Evolutionary conservation across 2,329 filamentous ascomycete species (phyloP).

Genomic region (Calonectria honghensis): DNA sequence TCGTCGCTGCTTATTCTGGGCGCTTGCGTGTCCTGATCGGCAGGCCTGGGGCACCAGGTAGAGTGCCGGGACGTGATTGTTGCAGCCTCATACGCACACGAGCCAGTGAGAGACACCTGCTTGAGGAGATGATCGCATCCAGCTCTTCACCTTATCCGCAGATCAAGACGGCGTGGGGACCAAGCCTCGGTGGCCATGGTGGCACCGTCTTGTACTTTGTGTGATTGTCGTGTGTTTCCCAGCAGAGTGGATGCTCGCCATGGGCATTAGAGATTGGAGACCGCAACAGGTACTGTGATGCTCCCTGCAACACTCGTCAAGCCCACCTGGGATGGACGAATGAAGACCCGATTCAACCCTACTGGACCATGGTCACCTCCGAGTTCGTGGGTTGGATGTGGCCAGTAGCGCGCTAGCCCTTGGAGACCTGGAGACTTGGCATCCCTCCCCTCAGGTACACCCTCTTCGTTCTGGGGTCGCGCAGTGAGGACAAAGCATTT

Average conservation of each 20-base stretch:
- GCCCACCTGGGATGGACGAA: conserved; percentile 44
- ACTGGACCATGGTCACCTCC: conserved; percentile 43
- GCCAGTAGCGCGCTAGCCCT: conserved; percentile 26
- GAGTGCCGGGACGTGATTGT: conserved; percentile 20
- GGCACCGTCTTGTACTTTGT: conserved; percentile 18
- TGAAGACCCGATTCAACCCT: conserved; percentile 43
- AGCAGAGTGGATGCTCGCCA: conserved; percentile 24
- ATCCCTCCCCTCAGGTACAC: conserved; percentile 6
- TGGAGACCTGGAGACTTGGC: neutral
- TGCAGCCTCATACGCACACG: conserved; percentile 3
- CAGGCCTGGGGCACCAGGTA: conserved; percentile 24
- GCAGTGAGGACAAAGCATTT: conserved; percentile 27
- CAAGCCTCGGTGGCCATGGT: neutral
- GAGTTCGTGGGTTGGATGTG: conserved; percentile 27
- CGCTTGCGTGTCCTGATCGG: conserved; percentile 54
- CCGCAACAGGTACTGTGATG: conserved; percentile 3
- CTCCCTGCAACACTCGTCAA: conserved; percentile 25
- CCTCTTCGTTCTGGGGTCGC: neutral
- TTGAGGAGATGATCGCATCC: conserved; percentile 13
- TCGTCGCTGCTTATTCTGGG: conserved; percentile 38
- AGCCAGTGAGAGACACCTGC: conserved; percentile 26
- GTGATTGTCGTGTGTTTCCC: conserved; percentile 31
- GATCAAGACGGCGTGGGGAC: conserved; percentile 13
- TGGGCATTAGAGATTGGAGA: conserved; percentile 13
- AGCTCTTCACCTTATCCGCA: conserved; percentile 21